Base-by-base conservation (phyloP, 805 yeast genomes). In the Ogataea degrootiae region DNA sequence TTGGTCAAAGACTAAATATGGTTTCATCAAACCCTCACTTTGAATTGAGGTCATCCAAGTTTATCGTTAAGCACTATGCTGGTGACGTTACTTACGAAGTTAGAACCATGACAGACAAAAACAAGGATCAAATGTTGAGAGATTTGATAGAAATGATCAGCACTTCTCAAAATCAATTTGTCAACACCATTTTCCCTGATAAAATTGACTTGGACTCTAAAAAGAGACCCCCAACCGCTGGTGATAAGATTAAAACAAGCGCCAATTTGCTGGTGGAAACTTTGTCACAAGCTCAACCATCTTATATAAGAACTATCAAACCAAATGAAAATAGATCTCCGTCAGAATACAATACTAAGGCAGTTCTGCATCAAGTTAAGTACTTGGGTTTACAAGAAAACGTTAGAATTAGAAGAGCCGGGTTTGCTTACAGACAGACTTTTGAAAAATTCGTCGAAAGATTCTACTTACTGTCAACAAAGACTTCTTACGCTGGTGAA, bases 41-140 rank as follows among this genome's bases (percentile, higher is more conserved):
- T 63, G 97, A 91, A 59, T 78, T 87, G 58, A 82, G 99, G 62
- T 83, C 87, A 53, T 79, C 83, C 34, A 92, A 94, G 66, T 94
- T 94, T 57, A 72, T 94, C 46, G 81, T 94, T 61, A 91, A 88
- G 70, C 99, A 94, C 69, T 94, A 94, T 71, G 99, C 99, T 21
- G 99, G 99, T 63, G 99, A 94, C 70, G 99, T 94, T 42, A 86
- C 90, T 12, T 94, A 94, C 63, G 96, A 91, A 53, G 83, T 91
- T 45, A 71, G 75, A 31, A 85, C 87, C 6, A 90, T 94, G 87
- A 94, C 99, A 2, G 98, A 94, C 67, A 94, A 94, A 68, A 94
- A 94, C 67, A 94, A 94, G 68, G 99, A 94, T 66, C 92, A 87
- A 59, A 75, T 94, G 77, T 81, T 88, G 67, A 85, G 87, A 63